These are phyloP conservation scores for Poa pratensis DNA, from an alignment of 176 grass and related monocot genomes.

Conservation along the genomic window DNA sequence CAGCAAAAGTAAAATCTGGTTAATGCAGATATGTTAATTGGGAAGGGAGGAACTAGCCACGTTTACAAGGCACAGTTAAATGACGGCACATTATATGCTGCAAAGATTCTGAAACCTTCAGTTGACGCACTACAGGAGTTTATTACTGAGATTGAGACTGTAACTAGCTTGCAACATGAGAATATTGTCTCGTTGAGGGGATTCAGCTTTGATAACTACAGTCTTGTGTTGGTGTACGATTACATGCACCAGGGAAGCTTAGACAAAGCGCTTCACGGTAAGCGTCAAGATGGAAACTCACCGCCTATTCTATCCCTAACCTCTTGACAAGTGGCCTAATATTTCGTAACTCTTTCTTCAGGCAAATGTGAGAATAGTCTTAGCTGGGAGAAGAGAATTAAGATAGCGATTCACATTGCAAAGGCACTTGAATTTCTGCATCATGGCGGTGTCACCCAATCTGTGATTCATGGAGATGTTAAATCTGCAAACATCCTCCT, in stretches of 20 bases:
- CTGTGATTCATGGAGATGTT: constrained; percentile 91
- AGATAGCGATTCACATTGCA: constrained; percentile 69
- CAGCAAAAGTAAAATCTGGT: neutral
- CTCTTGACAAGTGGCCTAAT: neutral
- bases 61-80: constrained; percentile 77
- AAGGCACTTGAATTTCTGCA: constrained; percentile 92
- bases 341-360: constrained; percentile 44
- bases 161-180: constrained; percentile 70
- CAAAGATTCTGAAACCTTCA: constrained; percentile 86
- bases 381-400: constrained; percentile 80
- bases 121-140: constrained; percentile 82
- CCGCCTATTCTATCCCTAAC: neutral
- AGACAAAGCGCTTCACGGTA: constrained; percentile 90
- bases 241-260: constrained; percentile 86
- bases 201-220: constrained; percentile 87
- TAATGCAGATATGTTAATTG: constrained; percentile 84
- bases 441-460: constrained; percentile 49
- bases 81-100: constrained; percentile 66
- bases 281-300: neutral
- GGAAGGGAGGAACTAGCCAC: constrained; percentile 89
- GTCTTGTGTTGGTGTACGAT: constrained; percentile 86
- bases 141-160: constrained; percentile 71
- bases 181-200: constrained; percentile 77
- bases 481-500: constrained; percentile 98
- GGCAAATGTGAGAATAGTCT: constrained; percentile 54